Conservation (phyloP, 805 yeast species). For the Peterozyma toletana region DNA sequence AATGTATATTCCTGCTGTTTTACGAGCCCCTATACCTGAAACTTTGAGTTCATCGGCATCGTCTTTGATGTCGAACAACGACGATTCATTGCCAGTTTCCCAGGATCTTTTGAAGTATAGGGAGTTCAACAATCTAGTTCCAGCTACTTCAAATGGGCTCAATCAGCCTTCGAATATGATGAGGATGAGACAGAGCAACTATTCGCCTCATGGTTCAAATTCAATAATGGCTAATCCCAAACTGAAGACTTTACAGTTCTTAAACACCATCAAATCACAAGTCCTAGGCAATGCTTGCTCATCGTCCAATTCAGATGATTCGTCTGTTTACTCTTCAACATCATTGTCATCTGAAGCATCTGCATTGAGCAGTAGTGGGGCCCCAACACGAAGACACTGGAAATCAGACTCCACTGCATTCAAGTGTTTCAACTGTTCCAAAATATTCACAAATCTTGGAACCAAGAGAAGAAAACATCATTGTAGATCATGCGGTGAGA, state of each 20-base stretch:
- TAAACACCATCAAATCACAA: background rate
- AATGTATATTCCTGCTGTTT: slow-evolving; percentile 84
- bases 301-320: slow-evolving; percentile 4
- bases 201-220: background rate
- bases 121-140: slow-evolving; percentile 15
- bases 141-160: slow-evolving; percentile 16
- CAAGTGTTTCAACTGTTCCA: slow-evolving; percentile 63
- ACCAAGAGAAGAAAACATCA: slow-evolving; percentile 43
- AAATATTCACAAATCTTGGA: slow-evolving; percentile 67
- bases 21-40: slow-evolving; percentile 30
- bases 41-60: slow-evolving; percentile 8
- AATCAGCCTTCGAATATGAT: slow-evolving; percentile 12
- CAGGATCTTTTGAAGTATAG: slow-evolving; percentile 13
- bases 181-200: background rate
- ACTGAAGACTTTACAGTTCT: background rate
- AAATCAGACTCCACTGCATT: slow-evolving; percentile 59
- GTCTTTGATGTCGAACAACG: slow-evolving; percentile 13
- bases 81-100: slow-evolving; percentile 9
- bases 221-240: background rate
- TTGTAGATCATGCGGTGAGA: slow-evolving; percentile 32
- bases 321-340: slow-evolving; percentile 4
- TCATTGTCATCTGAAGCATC: background rate
- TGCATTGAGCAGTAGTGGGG: background rate
- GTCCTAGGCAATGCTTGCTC: background rate
- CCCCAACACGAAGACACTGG: slow-evolving; percentile 64